Evolutionary conservation across 176 grass and related monocot genomes (phyloP).

Genomic region (Oryza brachyantha): DNA sequence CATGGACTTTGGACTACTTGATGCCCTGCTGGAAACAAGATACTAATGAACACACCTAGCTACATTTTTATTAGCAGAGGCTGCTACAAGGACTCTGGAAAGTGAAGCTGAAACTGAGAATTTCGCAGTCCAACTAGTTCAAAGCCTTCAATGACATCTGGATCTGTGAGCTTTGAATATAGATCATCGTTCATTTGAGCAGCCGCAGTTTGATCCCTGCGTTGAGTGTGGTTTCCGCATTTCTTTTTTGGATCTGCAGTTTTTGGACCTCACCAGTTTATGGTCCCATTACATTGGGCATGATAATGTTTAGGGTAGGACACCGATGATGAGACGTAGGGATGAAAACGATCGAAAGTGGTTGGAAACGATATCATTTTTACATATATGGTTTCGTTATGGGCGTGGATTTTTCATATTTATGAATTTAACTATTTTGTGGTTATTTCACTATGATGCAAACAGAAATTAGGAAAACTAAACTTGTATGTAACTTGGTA

Average conservation of each 20-base stretch:
- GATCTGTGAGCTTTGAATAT: background rate
- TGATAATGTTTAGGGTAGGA: background rate
- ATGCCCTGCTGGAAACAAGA: constrained; percentile 77
- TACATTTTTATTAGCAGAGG: constrained; percentile 6
- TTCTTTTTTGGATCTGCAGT: background rate
- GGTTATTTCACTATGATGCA: too few relatives aligned
- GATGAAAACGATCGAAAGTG: too few relatives aligned
- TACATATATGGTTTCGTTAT: too few relatives aligned
- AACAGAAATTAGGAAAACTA: too few relatives aligned
- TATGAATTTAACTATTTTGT: too few relatives aligned
- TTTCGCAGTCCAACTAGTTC: background rate
- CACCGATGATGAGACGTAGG: too few relatives aligned
- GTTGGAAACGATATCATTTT: too few relatives aligned
- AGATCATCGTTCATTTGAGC: background rate
- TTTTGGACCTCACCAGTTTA: background rate
- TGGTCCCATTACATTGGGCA: background rate
- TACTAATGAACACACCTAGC: constrained; percentile 34
- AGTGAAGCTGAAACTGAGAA: constrained; percentile 13
- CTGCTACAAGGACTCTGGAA: background rate
- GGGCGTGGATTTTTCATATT: too few relatives aligned
- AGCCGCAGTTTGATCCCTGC: background rate
- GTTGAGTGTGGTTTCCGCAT: background rate
- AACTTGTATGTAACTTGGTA: too few relatives aligned
- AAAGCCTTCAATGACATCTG: background rate
- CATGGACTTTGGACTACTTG: constrained; percentile 92